Percentiles rank a stretch among this genome's conserved stretches.
phyloP scores from a whole-genome alignment of 2,329 filamentous ascomycete genomes.

The Cadophora sp. region DNA sequence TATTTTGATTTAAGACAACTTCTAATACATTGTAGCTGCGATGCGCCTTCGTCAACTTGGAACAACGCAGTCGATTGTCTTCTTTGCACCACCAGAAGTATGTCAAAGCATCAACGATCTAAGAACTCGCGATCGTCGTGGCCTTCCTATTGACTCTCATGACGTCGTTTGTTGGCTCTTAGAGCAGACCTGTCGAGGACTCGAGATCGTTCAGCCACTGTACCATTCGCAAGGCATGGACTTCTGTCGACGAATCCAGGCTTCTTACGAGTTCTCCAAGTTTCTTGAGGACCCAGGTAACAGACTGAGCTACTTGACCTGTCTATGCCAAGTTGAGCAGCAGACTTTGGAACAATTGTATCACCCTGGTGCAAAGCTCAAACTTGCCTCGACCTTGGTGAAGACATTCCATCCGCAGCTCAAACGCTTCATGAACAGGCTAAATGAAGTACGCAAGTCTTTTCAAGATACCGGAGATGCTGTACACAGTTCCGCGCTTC shows the following conservation, averaged over 20 bases:
- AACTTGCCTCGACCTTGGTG: conserved; percentile 16
- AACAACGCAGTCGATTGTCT: conserved; percentile 42
- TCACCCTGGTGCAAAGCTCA: conserved; percentile 44
- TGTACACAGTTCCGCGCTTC: conserved; percentile 56
- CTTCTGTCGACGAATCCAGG: conserved; percentile 63
- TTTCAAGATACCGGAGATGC: conserved; percentile 53
- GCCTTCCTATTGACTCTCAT: conserved; percentile 31
- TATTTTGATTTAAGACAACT: background rate
- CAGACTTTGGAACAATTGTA: conserved; percentile 66
- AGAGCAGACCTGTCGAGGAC: conserved; percentile 65
- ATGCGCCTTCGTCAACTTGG: conserved; percentile 69
- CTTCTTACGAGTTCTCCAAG: conserved; percentile 50
- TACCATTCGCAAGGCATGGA: conserved; percentile 66
- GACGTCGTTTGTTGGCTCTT: conserved; percentile 68
- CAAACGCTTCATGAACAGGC: conserved; percentile 42
- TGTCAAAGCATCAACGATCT: conserved; percentile 60
- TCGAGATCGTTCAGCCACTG: conserved; percentile 64
- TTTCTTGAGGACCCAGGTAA: conserved; percentile 48
- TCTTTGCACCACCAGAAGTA: conserved; percentile 43
- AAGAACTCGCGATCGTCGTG: conserved; percentile 20
- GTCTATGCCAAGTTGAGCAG: conserved; percentile 58
- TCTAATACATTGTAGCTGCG: conserved; percentile 53
- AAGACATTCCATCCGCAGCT: no score
- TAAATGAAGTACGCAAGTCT: conserved; percentile 45
- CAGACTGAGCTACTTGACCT: conserved; percentile 49